Percentiles rank a stretch among this genome's conserved stretches.
Conservation (phyloP, 2,329 filamentous ascomycete species). For the Shiraia sp. region DNA sequence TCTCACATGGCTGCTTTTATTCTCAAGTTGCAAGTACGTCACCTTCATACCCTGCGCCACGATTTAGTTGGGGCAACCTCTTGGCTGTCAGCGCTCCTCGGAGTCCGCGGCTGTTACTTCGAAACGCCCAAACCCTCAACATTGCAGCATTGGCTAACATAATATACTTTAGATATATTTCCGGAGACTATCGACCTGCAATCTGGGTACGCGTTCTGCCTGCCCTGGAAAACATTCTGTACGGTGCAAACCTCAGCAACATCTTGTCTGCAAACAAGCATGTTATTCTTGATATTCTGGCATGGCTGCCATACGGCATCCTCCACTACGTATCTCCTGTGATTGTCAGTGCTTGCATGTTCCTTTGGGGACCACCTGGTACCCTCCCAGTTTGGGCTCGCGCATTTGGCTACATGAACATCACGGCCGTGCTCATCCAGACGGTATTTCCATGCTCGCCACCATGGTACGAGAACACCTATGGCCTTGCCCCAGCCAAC, state of each 20-base stretch:
- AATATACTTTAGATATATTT: slow-evolving; percentile 72
- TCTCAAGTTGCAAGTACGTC: slow-evolving; percentile 89
- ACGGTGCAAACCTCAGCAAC: slow-evolving; percentile 93
- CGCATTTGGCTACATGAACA: slow-evolving; percentile 90
- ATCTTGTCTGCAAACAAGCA: slow-evolving; percentile 90
- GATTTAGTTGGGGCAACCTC: background rate
- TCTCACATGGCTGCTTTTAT: slow-evolving; percentile 85
- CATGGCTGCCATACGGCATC: slow-evolving; percentile 91
- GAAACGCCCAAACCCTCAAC: no score
- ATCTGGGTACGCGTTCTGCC: slow-evolving; percentile 96
- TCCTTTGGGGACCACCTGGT: slow-evolving; percentile 85
- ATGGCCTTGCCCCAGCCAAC: slow-evolving; percentile 86
- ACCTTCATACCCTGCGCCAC: slow-evolving; percentile 7
- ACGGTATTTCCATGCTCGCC: slow-evolving; percentile 90
- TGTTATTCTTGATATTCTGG: slow-evolving; percentile 80
- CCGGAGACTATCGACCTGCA: slow-evolving; percentile 82
- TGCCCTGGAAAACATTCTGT: slow-evolving; percentile 93
- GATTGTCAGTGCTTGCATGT: slow-evolving; percentile 77
- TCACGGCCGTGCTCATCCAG: slow-evolving; percentile 84
- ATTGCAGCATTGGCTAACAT: no score
- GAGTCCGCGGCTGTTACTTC: slow-evolving; percentile 4
- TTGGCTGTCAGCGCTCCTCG: slow-evolving; percentile 6
- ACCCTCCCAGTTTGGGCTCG: slow-evolving; percentile 83
- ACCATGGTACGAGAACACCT: slow-evolving; percentile 94
- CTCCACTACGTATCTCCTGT: slow-evolving; percentile 87